Evolutionary conservation across 169 alveolate species (phyloP).

Genomic region (Eimeria zaria): DNA sequence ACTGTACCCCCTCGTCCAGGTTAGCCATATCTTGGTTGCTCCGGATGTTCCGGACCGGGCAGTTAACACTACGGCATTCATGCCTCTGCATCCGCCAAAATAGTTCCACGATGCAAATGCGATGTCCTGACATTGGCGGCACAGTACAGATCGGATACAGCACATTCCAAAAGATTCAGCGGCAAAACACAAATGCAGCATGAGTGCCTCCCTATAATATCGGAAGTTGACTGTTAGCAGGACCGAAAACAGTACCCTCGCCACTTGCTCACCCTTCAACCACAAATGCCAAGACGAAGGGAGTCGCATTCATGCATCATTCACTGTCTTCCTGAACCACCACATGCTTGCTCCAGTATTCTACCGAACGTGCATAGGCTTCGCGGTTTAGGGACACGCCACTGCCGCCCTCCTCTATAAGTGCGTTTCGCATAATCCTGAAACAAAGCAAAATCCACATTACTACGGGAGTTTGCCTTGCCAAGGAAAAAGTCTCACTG

Average conservation of each 20-base stretch:
- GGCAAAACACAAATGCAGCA: not conserved
- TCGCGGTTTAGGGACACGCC: slow-evolving; percentile 97
- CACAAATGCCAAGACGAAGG: not conserved
- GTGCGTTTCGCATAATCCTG: slow-evolving; percentile 97
- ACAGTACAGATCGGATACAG: not conserved
- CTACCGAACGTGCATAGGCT: slow-evolving; percentile 96
- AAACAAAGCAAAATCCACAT: not conserved
- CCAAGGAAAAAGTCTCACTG: not conserved
- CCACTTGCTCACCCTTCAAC: not conserved
- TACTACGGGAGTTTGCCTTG: not conserved
- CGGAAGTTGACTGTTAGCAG: not conserved
- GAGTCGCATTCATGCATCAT: not conserved
- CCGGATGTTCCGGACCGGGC: not conserved
- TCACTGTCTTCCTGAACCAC: slow-evolving; percentile 87
- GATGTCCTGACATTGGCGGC: not conserved
- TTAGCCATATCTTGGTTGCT: not conserved
- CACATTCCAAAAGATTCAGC: not conserved
- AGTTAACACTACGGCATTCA: not conserved
- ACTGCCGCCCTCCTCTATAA: slow-evolving; percentile 99
- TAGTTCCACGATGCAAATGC: not conserved
- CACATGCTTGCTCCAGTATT: slow-evolving; percentile 98
- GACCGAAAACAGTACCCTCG: not conserved
- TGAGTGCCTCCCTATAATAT: not conserved
- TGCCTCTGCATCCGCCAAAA: not conserved
- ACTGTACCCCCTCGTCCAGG: no score